Percentiles rank a stretch among this genome's conserved stretches.
phyloP scores from a whole-genome alignment of 2,329 filamentous ascomycete genomes.

The Ceratocystis alfenasii region DNA sequence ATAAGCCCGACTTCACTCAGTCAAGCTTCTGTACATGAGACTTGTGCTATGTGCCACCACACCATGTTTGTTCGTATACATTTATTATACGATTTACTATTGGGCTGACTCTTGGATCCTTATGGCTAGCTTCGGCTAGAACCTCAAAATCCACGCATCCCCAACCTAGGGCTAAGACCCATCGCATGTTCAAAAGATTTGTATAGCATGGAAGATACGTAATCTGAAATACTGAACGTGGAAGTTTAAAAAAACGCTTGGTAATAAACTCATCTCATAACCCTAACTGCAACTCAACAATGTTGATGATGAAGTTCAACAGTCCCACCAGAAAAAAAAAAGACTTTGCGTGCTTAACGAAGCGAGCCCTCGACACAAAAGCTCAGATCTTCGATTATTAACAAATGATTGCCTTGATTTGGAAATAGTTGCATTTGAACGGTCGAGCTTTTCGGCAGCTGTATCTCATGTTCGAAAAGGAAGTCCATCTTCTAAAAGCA shows the following conservation, averaged over 20 bases:
- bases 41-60: neutral
- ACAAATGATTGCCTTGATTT: neutral
- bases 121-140: neutral
- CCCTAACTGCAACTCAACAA: neutral
- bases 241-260: conserved; percentile 21
- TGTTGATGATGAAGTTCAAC: neutral
- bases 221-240: conserved; percentile 20
- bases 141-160: neutral
- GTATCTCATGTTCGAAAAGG: neutral
- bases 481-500: conserved; percentile 6
- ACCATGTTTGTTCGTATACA: neutral
- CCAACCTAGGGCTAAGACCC: neutral
- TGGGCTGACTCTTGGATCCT: neutral
- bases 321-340: neutral
- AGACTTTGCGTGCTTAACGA: neutral
- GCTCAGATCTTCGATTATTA: neutral
- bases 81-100: neutral
- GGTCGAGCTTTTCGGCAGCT: neutral
- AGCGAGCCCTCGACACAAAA: neutral
- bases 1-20: too few species aligned
- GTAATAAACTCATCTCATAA: conserved; percentile 18
- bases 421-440: neutral
- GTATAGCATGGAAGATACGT: conserved; percentile 1
- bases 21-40: neutral
- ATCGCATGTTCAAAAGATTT: conserved; percentile 6